Evolutionary conservation across 169 alveolate species (phyloP).

Genomic region (Ichthyophthirius multifiliis): DNA sequence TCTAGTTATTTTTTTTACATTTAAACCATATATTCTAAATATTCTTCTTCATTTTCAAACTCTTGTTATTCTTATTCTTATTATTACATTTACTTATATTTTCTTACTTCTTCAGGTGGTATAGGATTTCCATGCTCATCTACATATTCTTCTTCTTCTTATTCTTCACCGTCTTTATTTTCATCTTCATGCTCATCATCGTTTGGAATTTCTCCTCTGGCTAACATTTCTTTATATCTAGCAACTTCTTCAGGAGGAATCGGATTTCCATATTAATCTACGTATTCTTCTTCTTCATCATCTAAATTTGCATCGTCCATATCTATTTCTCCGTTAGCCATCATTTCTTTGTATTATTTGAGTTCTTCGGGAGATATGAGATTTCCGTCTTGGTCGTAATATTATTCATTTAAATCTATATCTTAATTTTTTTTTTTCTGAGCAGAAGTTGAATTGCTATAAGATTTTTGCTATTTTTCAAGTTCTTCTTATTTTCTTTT

Average conservation of each 20-base stretch:
- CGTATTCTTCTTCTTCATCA: neutral
- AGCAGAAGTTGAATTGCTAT: no score
- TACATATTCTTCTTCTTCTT: no score
- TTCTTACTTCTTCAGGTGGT: neutral
- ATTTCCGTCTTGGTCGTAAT: no score
- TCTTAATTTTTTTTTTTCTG: no score
- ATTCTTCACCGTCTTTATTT: no score
- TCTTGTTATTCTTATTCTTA: neutral
- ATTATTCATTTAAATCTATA: no score
- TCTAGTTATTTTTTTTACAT: neutral
- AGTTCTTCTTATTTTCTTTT: no score
- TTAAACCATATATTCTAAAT: neutral
- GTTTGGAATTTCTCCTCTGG: neutral
- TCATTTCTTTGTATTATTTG: no score
- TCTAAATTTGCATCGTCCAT: neutral
- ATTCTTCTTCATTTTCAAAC: neutral
- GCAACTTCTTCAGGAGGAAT: neutral
- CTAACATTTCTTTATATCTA: neutral
- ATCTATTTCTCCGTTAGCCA: neutral
- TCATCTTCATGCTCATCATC: neutral
- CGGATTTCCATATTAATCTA: neutral
- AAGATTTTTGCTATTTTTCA: no score
- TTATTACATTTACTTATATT: neutral
- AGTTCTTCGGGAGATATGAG: no score
- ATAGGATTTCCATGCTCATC: neutral